These are phyloP conservation scores for Metschnikowia arizonensis DNA, from an alignment of 805 yeast genomes.

Conservation along the genomic window DNA sequence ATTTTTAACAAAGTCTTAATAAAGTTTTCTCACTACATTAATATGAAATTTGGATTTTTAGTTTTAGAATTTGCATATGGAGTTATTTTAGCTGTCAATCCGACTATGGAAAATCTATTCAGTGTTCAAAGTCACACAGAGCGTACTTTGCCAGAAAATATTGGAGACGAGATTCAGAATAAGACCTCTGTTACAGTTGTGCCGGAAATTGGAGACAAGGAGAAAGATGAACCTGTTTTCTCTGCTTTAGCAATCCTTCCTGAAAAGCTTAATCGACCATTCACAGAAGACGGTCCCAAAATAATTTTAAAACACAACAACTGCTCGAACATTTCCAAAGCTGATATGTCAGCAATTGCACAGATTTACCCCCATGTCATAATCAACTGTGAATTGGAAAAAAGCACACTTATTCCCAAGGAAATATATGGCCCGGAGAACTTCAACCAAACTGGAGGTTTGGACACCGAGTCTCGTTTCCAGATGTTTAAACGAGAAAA, in stretches of 20 bases:
- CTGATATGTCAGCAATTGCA: constrained; percentile 6
- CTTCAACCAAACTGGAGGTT: neutral
- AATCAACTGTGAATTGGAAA: constrained; percentile 12
- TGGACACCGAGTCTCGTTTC: neutral
- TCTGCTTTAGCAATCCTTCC: neutral
- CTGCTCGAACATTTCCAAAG: constrained; percentile 10
- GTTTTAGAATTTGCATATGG: neutral
- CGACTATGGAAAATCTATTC: neutral
- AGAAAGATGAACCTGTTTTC: too few species aligned
- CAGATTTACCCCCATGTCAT: constrained; percentile 13
- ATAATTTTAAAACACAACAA: constrained; percentile 1
- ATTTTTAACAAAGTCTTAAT: neutral
- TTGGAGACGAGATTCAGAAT: neutral
- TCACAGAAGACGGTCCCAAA: neutral
- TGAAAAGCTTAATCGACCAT: neutral
- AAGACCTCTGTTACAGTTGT: neutral
- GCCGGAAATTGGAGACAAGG: neutral
- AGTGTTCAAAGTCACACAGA: neutral
- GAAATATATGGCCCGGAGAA: neutral
- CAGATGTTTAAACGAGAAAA: neutral
- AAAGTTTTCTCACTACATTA: neutral
- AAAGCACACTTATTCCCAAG: constrained; percentile 12
- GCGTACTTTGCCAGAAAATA: neutral
- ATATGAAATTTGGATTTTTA: neutral
- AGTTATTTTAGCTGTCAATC: neutral